Base-by-base conservation (phyloP, 2,329 filamentous ascomycete species). In the Neonectria magnoliae region DNA sequence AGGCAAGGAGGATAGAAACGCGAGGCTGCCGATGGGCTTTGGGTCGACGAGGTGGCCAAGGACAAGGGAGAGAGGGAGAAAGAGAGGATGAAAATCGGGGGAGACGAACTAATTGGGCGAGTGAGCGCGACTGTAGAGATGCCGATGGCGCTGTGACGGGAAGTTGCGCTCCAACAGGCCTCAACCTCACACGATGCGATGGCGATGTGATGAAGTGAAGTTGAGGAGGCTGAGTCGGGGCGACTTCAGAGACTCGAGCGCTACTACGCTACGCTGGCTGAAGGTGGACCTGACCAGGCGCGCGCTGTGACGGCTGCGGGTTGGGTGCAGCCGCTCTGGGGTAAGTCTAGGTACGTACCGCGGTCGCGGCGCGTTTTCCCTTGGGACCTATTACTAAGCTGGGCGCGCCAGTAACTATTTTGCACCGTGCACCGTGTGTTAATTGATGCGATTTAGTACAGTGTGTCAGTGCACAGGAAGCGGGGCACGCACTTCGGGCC, bases 81-180 rank as follows among this genome's bases (percentile, higher is more conserved):
- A 64, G 65, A 68, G 66, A 57, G 11, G 57, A 61, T 58, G 57
- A 74, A 72, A 73, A 65, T 73, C 51, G 67, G 67, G 57, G 65
- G 65, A 67, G 73, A 80, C 78, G 75, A 79, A 80, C 78, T 78
- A 73, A 72, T 72, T 74, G 71, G 72, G 76, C 62, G 71, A 76
- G 70, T 70, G 71, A 75, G 66, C 70, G 71, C 71, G 68, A 70
- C 69, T 69, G 67, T 61, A 52, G 64, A 64, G 68, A 70, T 64
- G 51, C 65, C 62, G 67, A 73, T 66, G 60, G 70, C 67, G 68
- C 68, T 69, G 69, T 66, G 53, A 60, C 57, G 61, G 57, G 68
- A 62, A 67, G 64, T 64, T 67, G 72, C 67, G 61, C 71, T 67
- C 62, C 63, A 71, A 66, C 57, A 64, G 57, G 55, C 67, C 62